These are phyloP conservation scores for sunflower (Helianthus annuus) DNA, from an alignment of 129 eudicot genomes.

Conservation along the genomic window DNA sequence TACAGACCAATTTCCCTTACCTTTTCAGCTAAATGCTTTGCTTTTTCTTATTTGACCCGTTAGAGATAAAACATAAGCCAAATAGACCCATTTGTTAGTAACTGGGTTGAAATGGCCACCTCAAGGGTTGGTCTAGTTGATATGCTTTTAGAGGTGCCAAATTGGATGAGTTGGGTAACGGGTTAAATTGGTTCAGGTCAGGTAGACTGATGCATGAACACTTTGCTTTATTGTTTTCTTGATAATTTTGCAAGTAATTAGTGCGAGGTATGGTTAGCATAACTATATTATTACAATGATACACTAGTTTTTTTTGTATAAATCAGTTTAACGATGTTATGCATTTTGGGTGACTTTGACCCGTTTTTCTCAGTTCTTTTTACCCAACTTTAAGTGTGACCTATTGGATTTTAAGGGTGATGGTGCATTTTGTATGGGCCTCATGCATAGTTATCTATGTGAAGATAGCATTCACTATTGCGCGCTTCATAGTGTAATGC, in stretches of 20 bases:
- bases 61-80: neutral
- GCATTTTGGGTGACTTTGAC: neutral
- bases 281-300: neutral
- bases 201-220: neutral
- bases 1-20: too few species aligned
- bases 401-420: neutral
- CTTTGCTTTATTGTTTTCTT: neutral
- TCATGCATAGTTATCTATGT: too few species aligned
- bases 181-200: neutral
- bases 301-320: neutral
- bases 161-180: neutral
- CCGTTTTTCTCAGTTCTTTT: too few species aligned
- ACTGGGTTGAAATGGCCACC: neutral
- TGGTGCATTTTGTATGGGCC: too few species aligned
- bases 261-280: neutral
- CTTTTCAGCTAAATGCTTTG: neutral
- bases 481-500: too few species aligned
- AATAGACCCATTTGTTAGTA: neutral
- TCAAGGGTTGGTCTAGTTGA: neutral
- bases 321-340: neutral
- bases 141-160: slow-evolving; percentile 1
- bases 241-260: neutral
- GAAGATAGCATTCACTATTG: too few species aligned
- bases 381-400: neutral
- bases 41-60: neutral